Conservation (phyloP, 2,329 filamentous ascomycete species). For the Pseudonectria buxi region DNA sequence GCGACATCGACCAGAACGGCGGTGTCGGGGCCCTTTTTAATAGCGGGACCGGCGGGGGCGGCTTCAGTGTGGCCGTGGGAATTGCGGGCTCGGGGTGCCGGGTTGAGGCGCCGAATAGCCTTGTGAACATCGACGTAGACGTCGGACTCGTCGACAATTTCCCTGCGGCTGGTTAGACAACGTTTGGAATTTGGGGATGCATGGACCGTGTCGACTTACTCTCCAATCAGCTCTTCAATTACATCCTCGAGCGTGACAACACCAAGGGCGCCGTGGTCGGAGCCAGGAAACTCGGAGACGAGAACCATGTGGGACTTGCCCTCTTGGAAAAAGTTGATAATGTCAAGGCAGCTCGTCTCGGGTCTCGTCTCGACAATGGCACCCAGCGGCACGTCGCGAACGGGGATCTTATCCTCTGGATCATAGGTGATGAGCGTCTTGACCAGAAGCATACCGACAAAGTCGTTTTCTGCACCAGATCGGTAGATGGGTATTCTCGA, state of each 20-base stretch:
- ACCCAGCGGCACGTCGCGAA: slow-evolving; percentile 85
- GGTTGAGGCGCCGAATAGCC: slow-evolving; percentile 81
- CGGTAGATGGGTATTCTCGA: slow-evolving; percentile 93
- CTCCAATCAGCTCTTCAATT: slow-evolving; percentile 96
- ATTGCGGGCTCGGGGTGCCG: slow-evolving; percentile 69
- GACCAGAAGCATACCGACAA: slow-evolving; percentile 94
- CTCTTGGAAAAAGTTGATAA: slow-evolving; percentile 99
- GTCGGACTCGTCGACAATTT: slow-evolving; percentile 98
- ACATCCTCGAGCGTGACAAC: slow-evolving; percentile 97
- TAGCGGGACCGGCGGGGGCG: slow-evolving; percentile 25
- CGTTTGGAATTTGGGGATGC: not conserved
- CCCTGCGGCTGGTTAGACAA: slow-evolving; percentile 43
- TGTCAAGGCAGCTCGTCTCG: slow-evolving; percentile 93
- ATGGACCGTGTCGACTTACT: slow-evolving; percentile 52
- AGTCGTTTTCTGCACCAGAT: slow-evolving; percentile 75
- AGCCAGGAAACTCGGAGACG: slow-evolving; percentile 84
- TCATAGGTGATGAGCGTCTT: slow-evolving; percentile 99
- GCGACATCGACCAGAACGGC: slow-evolving; percentile 32
- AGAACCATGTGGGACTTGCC: slow-evolving; percentile 98
- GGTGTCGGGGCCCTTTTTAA: slow-evolving; percentile 24
- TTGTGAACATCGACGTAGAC: slow-evolving; percentile 98
- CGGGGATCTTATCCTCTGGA: slow-evolving; percentile 80
- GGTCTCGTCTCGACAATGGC: slow-evolving; percentile 92
- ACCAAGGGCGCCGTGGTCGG: slow-evolving; percentile 81
- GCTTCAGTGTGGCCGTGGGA: slow-evolving; percentile 32